Evolutionary conservation across 2,329 filamentous ascomycete species (phyloP).

Genomic region (Penicillium sp.): DNA sequence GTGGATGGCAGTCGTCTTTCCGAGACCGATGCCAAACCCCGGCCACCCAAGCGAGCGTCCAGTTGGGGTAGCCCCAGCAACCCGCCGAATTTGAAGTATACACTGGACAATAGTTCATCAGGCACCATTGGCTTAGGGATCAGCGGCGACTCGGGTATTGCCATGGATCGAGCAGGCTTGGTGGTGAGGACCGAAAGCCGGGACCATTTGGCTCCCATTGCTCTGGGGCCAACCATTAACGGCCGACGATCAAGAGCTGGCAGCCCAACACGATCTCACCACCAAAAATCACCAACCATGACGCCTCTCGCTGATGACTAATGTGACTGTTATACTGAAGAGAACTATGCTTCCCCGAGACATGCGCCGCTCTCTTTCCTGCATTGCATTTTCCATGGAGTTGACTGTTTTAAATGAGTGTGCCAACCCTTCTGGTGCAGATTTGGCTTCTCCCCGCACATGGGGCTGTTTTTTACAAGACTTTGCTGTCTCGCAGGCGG

Average conservation of each 20-base stretch:
- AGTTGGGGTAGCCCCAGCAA: conserved; percentile 31
- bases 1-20: conserved; percentile 62
- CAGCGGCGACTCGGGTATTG: conserved; percentile 32
- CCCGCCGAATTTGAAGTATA: conserved; percentile 36
- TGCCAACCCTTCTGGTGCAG: not conserved
- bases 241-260: conserved; percentile 43
- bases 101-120: conserved; percentile 39
- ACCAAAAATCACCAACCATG: conserved; percentile 35
- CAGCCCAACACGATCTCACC: conserved; percentile 46
- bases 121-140: conserved; percentile 37
- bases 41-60: conserved; percentile 47
- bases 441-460: not conserved
- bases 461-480: conserved; percentile 2
- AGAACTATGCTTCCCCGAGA: conserved; percentile 14
- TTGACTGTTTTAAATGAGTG: conserved; percentile 12
- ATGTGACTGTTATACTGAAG: conserved; percentile 17
- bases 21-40: conserved; percentile 52
- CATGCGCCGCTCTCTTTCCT: conserved; percentile 4
- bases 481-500: conserved; percentile 3
- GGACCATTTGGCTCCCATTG: conserved; percentile 63
- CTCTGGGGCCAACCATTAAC: conserved; percentile 47
- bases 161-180: conserved; percentile 64
- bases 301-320: conserved; percentile 35
- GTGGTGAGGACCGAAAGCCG: conserved; percentile 79
- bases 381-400: conserved; percentile 26